Percentiles rank a stretch among this genome's conserved stretches.
phyloP scores from a whole-genome alignment of 2,329 filamentous ascomycete genomes.

The Graphilbum fragrans region DNA sequence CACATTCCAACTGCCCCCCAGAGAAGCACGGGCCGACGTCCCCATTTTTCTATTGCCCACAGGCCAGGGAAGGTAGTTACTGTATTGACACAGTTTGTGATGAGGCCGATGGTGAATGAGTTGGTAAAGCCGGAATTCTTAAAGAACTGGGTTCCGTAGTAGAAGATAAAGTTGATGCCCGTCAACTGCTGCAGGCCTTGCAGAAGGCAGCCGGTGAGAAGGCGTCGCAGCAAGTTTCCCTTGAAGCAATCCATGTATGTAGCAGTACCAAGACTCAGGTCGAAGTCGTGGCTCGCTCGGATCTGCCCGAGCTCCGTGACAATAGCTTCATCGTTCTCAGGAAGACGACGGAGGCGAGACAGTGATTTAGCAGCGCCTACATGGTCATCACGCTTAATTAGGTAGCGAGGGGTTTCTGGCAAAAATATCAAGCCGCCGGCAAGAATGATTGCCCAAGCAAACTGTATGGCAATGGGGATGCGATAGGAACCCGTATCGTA shows the following conservation, averaged over 20 bases:
- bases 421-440: conserved; percentile 52
- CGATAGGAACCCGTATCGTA: conserved; percentile 47
- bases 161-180: conserved; percentile 48
- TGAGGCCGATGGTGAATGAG: conserved; percentile 48
- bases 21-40: conserved; percentile 52
- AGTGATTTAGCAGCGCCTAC: conserved; percentile 47
- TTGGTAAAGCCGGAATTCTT: conserved; percentile 39
- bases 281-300: conserved; percentile 51
- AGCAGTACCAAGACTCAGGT: conserved; percentile 38
- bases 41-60: conserved; percentile 51
- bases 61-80: conserved; percentile 50
- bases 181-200: conserved; percentile 55
- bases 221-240: conserved; percentile 39
- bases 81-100: conserved; percentile 53
- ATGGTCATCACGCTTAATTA: conserved; percentile 47
- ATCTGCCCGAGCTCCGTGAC: conserved; percentile 51
- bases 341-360: conserved; percentile 47
- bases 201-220: conserved; percentile 53
- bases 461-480: conserved; percentile 52
- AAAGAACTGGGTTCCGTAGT: conserved; percentile 51
- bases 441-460: conserved; percentile 57
- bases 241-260: conserved; percentile 43
- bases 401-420: conserved; percentile 61
- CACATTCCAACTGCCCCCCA: conserved; percentile 58
- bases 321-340: conserved; percentile 43